These are phyloP conservation scores for Zymoseptoria ardabiliae DNA, from an alignment of 2,329 filamentous ascomycete species.

Conservation along the genomic window DNA sequence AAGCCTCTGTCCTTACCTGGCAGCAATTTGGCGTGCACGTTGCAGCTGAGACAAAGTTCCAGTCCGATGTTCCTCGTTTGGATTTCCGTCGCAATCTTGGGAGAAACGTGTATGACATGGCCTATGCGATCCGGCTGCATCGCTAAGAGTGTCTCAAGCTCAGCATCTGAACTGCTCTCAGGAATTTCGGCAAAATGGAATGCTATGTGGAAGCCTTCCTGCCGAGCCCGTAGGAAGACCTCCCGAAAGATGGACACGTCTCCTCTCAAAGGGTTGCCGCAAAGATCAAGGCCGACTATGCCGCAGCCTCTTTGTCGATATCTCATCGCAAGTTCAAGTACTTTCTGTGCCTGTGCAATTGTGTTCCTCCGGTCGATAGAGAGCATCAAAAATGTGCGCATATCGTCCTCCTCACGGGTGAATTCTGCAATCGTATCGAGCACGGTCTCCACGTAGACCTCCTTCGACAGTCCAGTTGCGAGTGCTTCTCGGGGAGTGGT, in stretches of 20 bases:
- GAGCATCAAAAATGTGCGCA: slow-evolving; percentile 53
- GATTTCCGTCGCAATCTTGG: slow-evolving; percentile 52
- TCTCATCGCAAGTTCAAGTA: slow-evolving; percentile 55
- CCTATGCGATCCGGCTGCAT: slow-evolving; percentile 64
- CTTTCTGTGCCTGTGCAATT: slow-evolving; percentile 51
- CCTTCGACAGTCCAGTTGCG: slow-evolving; percentile 48
- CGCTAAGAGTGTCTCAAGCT: slow-evolving; percentile 57
- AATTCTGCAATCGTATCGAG: slow-evolving; percentile 54
- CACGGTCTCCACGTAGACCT: slow-evolving; percentile 59
- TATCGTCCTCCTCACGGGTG: slow-evolving; percentile 7
- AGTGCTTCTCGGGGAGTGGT: slow-evolving; percentile 66
- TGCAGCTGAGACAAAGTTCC: slow-evolving; percentile 74
- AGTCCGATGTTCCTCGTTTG: slow-evolving; percentile 51
- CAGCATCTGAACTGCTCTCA: slow-evolving; percentile 48
- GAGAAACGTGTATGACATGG: slow-evolving; percentile 69
- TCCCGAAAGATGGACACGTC: slow-evolving; percentile 53
- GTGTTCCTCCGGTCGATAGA: slow-evolving; percentile 64
- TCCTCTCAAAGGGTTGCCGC: slow-evolving; percentile 63
- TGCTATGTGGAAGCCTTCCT: slow-evolving; percentile 54
- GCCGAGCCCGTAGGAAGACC: slow-evolving; percentile 52
- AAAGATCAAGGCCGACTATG: slow-evolving; percentile 70
- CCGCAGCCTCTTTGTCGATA: slow-evolving; percentile 38
- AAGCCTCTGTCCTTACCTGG: slow-evolving; percentile 42
- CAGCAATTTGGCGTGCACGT: slow-evolving; percentile 69
- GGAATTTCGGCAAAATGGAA: slow-evolving; percentile 71